These are phyloP conservation scores for Cucumis hystrix DNA, from an alignment of 306 rosid genomes.

Conservation along the genomic window DNA sequence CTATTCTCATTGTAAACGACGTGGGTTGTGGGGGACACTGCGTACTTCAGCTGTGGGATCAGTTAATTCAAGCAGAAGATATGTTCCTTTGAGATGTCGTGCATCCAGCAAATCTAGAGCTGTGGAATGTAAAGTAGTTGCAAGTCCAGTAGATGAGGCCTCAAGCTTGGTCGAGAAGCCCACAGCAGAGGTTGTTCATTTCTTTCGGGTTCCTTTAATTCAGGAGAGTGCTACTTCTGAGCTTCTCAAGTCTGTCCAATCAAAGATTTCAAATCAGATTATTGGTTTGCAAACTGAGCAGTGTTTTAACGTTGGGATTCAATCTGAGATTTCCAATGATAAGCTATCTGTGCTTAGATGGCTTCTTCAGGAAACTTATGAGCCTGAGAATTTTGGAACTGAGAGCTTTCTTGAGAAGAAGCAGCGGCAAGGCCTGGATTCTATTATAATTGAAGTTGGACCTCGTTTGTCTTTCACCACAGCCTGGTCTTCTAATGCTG, in stretches of 20 bases:
- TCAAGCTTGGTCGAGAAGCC: slow-evolving; percentile 32
- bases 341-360: slow-evolving; percentile 52
- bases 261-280: slow-evolving; percentile 51
- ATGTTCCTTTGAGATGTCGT: slow-evolving; percentile 29
- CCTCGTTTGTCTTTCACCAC: slow-evolving; percentile 86
- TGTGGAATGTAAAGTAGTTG: slow-evolving; percentile 31
- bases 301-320: slow-evolving; percentile 59
- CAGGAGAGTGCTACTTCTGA: slow-evolving; percentile 61
- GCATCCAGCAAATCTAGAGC: slow-evolving; percentile 39
- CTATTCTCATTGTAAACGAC: slow-evolving; percentile 20
- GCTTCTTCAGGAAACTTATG: slow-evolving; percentile 87
- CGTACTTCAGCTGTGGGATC: not conserved
- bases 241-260: slow-evolving; percentile 55
- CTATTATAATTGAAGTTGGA: slow-evolving; percentile 68
- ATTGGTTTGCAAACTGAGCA: slow-evolving; percentile 64
- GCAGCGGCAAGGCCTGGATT: slow-evolving; percentile 39
- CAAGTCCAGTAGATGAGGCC: slow-evolving; percentile 29
- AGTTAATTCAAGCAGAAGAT: slow-evolving; percentile 9
- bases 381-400: slow-evolving; percentile 61
- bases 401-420: slow-evolving; percentile 78
- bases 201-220: slow-evolving; percentile 50
- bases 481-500: slow-evolving; percentile 90
- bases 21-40: slow-evolving; percentile 35
- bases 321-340: slow-evolving; percentile 27
- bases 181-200: slow-evolving; percentile 39